These are phyloP conservation scores for Dictyostelium intermedium DNA, from an alignment of 78 protist species.

Conservation along the genomic window DNA sequence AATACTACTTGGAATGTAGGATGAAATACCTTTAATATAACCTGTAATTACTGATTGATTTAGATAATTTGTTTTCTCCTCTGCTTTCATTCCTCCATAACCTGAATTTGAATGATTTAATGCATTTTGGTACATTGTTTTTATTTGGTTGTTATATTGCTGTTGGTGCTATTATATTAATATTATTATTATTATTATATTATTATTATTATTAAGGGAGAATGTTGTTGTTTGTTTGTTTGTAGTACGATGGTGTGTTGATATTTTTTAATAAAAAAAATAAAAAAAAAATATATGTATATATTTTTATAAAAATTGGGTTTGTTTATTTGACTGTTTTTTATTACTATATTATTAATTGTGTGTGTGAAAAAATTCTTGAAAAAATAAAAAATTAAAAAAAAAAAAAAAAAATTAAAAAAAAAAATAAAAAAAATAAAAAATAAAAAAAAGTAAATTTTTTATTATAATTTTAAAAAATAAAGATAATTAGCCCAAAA, in stretches of 20 bases:
- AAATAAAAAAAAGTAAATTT: neutral
- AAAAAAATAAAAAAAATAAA: neutral
- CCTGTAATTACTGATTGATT: slow-evolving; percentile 69
- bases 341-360: neutral
- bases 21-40: slow-evolving; percentile 67
- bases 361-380: neutral
- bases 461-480: too few species aligned
- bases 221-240: neutral
- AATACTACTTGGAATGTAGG: slow-evolving; percentile 65
- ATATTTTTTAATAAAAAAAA: neutral
- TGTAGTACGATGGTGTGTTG: neutral
- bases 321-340: neutral
- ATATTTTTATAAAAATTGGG: neutral
- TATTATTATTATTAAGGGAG: neutral
- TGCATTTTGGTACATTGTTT: neutral
- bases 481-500: neutral
- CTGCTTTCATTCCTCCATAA: slow-evolving; percentile 77
- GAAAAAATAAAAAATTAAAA: neutral
- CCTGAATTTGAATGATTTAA: neutral
- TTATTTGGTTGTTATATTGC: neutral
- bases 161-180: too few species aligned
- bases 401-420: neutral
- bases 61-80: slow-evolving; percentile 47
- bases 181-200: neutral
- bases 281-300: too few species aligned